These are phyloP conservation scores for Rosa hybrid DNA, from an alignment of 331 rosid genomes.

Conservation along the genomic window DNA sequence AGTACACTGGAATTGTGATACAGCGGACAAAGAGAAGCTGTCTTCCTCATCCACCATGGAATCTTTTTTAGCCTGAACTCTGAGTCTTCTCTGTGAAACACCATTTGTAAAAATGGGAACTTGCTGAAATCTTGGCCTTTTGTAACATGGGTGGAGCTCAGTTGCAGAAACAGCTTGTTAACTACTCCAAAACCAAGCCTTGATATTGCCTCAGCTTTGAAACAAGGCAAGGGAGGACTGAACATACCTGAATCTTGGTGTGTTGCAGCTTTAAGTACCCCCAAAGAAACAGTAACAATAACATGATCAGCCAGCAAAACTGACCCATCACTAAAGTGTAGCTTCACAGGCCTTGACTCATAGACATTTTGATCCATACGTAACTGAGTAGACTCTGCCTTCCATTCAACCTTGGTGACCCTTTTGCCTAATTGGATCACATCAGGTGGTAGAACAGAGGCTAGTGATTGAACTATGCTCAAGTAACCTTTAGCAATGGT, in stretches of 20 bases:
- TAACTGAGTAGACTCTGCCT: conserved; percentile 29
- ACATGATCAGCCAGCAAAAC: conserved; percentile 80
- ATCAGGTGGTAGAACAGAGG: conserved; percentile 82
- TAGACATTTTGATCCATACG: conserved; percentile 30
- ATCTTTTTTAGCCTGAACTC: conserved; percentile 59
- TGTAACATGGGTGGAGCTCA: conserved; percentile 32
- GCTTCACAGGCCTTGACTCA: conserved; percentile 63
- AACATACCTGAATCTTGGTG: conserved; percentile 62
- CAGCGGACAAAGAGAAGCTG: conserved; percentile 67
- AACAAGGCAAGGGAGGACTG: conserved; percentile 73
- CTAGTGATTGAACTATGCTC: conserved; percentile 63
- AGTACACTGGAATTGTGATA: conserved; percentile 70
- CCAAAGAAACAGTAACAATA: conserved; percentile 85
- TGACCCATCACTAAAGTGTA: conserved; percentile 82
- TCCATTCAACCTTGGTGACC: conserved; percentile 83
- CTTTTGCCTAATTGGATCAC: conserved; percentile 65
- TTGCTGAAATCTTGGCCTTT: conserved; percentile 29
- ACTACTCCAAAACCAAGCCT: conserved; percentile 97
- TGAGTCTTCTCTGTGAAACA: conserved; percentile 63
- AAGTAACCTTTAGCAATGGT: conserved; percentile 90
- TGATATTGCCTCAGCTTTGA: conserved; percentile 77
- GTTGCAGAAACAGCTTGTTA: conserved; percentile 82
- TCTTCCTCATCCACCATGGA: conserved; percentile 95
- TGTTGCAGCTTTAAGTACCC: conserved; percentile 82
- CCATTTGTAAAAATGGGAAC: conserved; percentile 73